Evolutionary conservation across 2,329 filamentous ascomycete species (phyloP).

Genomic region (Epichloe gansuensis): DNA sequence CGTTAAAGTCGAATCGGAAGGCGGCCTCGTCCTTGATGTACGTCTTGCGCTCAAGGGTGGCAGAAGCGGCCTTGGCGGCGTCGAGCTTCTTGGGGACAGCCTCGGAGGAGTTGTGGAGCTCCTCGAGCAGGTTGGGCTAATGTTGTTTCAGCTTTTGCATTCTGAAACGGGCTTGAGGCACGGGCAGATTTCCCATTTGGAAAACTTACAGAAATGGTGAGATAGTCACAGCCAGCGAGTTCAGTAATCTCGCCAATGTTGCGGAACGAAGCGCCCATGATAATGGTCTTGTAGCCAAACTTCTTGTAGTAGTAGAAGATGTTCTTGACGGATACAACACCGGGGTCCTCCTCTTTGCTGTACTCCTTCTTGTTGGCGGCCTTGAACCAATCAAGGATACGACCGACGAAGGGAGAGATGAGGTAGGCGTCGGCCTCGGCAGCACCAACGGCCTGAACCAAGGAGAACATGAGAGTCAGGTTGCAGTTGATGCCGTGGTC

Average conservation of each 20-base stretch:
- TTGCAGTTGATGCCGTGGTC: constrained; percentile 97
- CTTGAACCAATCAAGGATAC: constrained; percentile 99
- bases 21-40: constrained; percentile 81
- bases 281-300: constrained; percentile 96
- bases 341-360: constrained; percentile 79
- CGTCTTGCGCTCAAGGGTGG: constrained; percentile 74
- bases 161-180: background rate
- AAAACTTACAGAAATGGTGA: constrained; percentile 76
- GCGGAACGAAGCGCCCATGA: constrained; percentile 99
- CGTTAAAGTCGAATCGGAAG: constrained; percentile 99
- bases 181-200: constrained; percentile 11
- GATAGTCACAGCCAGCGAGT: constrained; percentile 95
- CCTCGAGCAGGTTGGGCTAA: constrained; percentile 83
- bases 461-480: constrained; percentile 97
- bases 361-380: constrained; percentile 88
- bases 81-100: constrained; percentile 88
- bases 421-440: constrained; percentile 94
- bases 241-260: constrained; percentile 95
- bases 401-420: constrained; percentile 97
- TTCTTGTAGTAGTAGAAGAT: constrained; percentile 99
- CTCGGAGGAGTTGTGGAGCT: constrained; percentile 74
- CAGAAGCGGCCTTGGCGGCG: constrained; percentile 46
- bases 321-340: constrained; percentile 80
- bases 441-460: constrained; percentile 84
- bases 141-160: constrained; percentile 7